Conservation (phyloP, 2,329 filamentous ascomycete genomes). For the Nigrospora sphaerica region DNA sequence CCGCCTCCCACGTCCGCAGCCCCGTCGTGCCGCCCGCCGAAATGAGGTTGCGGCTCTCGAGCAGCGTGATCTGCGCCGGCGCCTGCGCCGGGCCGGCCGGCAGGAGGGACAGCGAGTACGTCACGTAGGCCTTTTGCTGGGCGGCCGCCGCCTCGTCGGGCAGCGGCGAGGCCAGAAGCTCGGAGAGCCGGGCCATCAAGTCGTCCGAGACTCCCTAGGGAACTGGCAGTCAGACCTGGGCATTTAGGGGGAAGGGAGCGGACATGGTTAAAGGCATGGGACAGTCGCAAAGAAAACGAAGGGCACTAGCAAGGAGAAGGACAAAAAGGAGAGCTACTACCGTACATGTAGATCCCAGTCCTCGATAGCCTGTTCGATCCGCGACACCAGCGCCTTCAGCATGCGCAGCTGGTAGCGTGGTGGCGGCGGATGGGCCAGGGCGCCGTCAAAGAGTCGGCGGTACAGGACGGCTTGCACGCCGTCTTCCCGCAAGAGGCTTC, state of each 20-base stretch:
- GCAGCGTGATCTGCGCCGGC: slow-evolving; percentile 45
- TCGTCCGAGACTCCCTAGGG: slow-evolving; percentile 74
- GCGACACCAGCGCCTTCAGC: slow-evolving; percentile 64
- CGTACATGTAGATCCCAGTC: slow-evolving; percentile 87
- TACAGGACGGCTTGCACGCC: slow-evolving; percentile 62
- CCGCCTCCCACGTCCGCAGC: slow-evolving; percentile 74
- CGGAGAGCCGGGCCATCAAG: slow-evolving; percentile 63
- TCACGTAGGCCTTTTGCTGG: slow-evolving; percentile 69
- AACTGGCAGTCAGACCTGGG: slow-evolving; percentile 11
- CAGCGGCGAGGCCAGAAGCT: slow-evolving; percentile 55
- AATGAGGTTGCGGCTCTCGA: slow-evolving; percentile 63
- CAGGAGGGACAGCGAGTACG: slow-evolving; percentile 49
- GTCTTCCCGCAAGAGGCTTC: slow-evolving; percentile 48
- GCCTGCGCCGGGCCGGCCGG: not conserved
- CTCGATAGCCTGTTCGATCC: slow-evolving; percentile 66
- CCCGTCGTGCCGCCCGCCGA: slow-evolving; percentile 68
- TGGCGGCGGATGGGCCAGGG: slow-evolving; percentile 52
- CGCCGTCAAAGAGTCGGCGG: slow-evolving; percentile 55
- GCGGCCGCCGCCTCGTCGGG: slow-evolving; percentile 59
- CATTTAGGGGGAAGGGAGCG: not conserved
- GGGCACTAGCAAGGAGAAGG: not conserved
- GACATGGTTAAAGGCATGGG: slow-evolving; percentile 4
- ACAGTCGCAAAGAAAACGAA: slow-evolving; percentile 12
- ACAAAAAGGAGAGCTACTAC: slow-evolving; percentile 10
- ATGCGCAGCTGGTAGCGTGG: slow-evolving; percentile 63